phyloP scores from a whole-genome alignment of 768 basidiomycete species.

The Lyophyllum semitale region DNA sequence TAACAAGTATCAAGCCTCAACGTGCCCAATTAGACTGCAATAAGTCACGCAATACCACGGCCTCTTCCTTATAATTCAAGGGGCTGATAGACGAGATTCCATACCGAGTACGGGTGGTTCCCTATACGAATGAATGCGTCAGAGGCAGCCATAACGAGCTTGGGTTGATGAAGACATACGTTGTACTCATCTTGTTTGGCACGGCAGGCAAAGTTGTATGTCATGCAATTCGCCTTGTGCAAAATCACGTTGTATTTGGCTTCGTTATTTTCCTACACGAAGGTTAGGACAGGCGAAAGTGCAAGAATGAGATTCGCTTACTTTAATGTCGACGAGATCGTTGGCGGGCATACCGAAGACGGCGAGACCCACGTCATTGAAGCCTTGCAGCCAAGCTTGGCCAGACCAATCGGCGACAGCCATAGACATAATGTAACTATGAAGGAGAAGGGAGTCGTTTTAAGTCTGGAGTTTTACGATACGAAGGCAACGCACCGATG shows the following conservation, averaged over 20 bases:
- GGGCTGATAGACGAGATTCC: constrained; percentile 68
- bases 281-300: neutral
- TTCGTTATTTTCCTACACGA: constrained; percentile 58
- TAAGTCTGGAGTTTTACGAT: neutral
- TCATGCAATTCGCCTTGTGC: constrained; percentile 63
- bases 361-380: constrained; percentile 85
- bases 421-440: constrained; percentile 79
- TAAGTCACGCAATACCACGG: constrained; percentile 54
- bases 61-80: constrained; percentile 74
- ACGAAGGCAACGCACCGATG: constrained; percentile 61
- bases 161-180: constrained; percentile 42
- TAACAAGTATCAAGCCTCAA: constrained; percentile 15
- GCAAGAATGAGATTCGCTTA: constrained; percentile 23
- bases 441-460: constrained; percentile 3
- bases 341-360: constrained; percentile 82
- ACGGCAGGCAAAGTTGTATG: constrained; percentile 81
- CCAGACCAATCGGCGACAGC: constrained; percentile 89
- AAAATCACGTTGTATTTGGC: constrained; percentile 58
- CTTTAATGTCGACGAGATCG: constrained; percentile 75
- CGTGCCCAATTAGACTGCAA: constrained; percentile 64
- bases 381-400: constrained; percentile 91
- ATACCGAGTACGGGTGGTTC: constrained; percentile 80
- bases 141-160: neutral
- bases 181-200: constrained; percentile 88
- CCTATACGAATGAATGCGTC: constrained; percentile 44